Base-by-base conservation (phyloP, 768 basidiomycete genomes). In the Lactarius hengduanensis region DNA sequence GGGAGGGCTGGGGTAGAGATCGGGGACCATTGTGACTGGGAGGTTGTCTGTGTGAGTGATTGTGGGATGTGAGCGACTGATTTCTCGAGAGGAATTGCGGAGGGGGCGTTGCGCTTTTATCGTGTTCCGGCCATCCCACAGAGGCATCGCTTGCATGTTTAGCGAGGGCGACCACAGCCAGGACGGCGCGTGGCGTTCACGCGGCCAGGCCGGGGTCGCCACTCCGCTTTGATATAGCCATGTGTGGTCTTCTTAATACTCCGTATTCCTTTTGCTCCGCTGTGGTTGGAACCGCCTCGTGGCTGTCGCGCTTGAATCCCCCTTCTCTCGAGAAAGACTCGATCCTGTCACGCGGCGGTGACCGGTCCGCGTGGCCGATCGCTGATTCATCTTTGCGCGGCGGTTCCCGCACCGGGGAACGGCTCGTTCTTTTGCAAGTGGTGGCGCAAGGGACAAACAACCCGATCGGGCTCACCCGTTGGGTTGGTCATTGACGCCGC, bases 1-100 rank as follows among this genome's bases (percentile, higher is more conserved):
- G 47, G 22, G 47, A 22, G 47, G 47, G 43, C 43, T 45, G 47
- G 47, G 47, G 47, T 50, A 50, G 2, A 13, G 22, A 4, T 1
- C 13, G 22, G 47, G n/a, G 22, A 50, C 47, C 47, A 50, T 50
- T 50, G 47, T 50, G 47, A 11, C 47, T 47, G n/a, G 4, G n/a
- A 50, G 10, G 22, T 22, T 50, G n/a, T 20, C 8, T 50, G 11
- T 50, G 11, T 15, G n/a, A 50, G 47, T 50, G 22, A 26, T 50
- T 50, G 47, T 50, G 47, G 47, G 47, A 26, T 50, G 47, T 50
- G 47, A 50, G 5, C 22, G 13, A 13, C n/a, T 4, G 47, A 47
- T 47, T n/a, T 47, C 10, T 47, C 47, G 47, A 50, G 47, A 50
- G 47, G 47, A 50, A 50, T 50, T 50, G 22, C 22, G 47, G 47